Evolutionary conservation across 163 green algal genomes (phyloP), one percentile per base, ranked within the genome.

Genomic region (Prototheca wickerhamii): DNA sequence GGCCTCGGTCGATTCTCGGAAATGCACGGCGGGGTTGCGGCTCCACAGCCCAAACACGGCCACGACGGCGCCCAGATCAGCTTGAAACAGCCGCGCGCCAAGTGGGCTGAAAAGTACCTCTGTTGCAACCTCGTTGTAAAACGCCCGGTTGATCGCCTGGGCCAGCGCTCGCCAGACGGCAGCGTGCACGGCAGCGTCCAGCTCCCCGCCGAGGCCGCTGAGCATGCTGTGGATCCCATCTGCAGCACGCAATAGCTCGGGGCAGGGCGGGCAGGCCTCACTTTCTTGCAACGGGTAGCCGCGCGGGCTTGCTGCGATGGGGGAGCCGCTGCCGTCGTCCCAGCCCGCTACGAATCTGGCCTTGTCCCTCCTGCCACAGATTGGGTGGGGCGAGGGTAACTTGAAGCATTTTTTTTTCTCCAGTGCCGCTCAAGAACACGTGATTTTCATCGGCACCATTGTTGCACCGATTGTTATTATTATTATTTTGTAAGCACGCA

Each of bases 91-190:
- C 32, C 23, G 6, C 20, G 30, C 30, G 55, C 55, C 31, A 29
- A 50, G 21, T 33, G 26, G 23, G 2, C 67, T 79, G 61, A 91
- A 88, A 20, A 58, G 61, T 15, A 73, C 77, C 70, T 89, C 78
- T 2, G 81, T 86, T 30, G 79, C 81, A 20, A 91, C 60, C n/a
- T 88, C 81, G 53, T 89, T 89, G 74, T 82, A 89, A 43, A 91
- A 50, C 18, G 78, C 73, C 26, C 76, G 76, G 60, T 88, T 88
- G 67, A 85, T 65, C 26, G 83, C 79, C 25, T 87, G 59, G 0
- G 75, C 74, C 17, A 81, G 67, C 3, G 65, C 65, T 23, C 70
- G 74, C 79, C 79, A 86, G 35, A 75, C 65, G 25, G 83, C 71
- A 26, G 66, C 42, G 69, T 83, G 84, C 0, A 73, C 68, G 1